phyloP scores from a whole-genome alignment of 257 asterid species.

The Primulina tabacum region DNA sequence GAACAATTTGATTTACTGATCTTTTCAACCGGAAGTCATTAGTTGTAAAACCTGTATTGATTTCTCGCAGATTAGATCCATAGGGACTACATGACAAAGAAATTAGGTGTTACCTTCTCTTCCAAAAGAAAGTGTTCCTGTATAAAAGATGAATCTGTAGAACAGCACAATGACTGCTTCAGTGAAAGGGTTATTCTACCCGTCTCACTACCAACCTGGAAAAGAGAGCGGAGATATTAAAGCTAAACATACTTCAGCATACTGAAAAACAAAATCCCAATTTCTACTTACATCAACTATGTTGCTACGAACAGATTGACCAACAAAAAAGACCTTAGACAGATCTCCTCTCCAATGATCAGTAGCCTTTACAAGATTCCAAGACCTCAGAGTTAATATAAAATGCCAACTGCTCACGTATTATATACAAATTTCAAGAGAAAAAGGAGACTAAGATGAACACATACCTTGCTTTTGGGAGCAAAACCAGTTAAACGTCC shows the following conservation, averaged over 20 bases:
- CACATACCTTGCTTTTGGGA: conserved; percentile 79
- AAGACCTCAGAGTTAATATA: conserved; percentile 14
- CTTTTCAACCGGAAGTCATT: not conserved
- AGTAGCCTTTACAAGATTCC: conserved; percentile 55
- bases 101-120: conserved; percentile 60
- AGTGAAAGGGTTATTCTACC: conserved; percentile 81
- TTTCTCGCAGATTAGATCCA: conserved; percentile 11
- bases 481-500: conserved; percentile 98
- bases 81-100: conserved; percentile 4
- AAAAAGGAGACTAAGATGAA: conserved; percentile 10
- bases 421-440: not conserved
- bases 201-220: conserved; percentile 68
- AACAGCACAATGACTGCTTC: conserved; percentile 82
- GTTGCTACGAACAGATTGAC: conserved; percentile 92
- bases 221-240: conserved; percentile 21
- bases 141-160: conserved; percentile 80
- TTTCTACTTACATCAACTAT: conserved; percentile 61
- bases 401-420: conserved; percentile 8
- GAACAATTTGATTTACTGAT: too few species aligned
- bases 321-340: conserved; percentile 68
- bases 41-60: not conserved
- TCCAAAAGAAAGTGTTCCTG: conserved; percentile 81
- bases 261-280: conserved; percentile 13
- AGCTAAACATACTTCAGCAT: conserved; percentile 13
- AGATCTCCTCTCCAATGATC: conserved; percentile 68